These are phyloP conservation scores for Pichia sp. DNA, from an alignment of 1,139 yeast genomes.

Conservation along the genomic window DNA sequence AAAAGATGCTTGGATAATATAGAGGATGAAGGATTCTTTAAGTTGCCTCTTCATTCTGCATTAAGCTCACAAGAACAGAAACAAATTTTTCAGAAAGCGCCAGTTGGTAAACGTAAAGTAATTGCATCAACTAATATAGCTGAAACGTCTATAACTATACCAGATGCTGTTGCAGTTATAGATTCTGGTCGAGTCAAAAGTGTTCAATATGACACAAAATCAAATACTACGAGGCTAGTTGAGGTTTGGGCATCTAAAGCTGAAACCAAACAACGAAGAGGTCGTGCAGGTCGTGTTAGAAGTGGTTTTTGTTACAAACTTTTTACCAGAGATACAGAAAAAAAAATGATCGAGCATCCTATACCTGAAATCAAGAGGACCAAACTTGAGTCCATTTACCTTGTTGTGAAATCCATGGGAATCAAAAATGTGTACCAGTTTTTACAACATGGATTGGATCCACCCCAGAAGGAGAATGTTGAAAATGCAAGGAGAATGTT, in stretches of 20 bases:
- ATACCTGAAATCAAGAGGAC: slow-evolving; percentile 85
- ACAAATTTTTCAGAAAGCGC: slow-evolving; percentile 53
- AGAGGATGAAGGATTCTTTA: slow-evolving; percentile 27
- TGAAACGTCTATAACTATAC: slow-evolving; percentile 61
- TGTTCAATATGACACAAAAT: slow-evolving; percentile 57
- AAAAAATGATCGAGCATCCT: slow-evolving; percentile 61
- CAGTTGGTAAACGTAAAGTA: slow-evolving; percentile 55
- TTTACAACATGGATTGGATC: slow-evolving; percentile 69
- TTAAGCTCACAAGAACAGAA: slow-evolving; percentile 77
- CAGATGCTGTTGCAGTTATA: slow-evolving; percentile 88
- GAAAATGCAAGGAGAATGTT: slow-evolving; percentile 56
- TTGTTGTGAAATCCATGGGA: slow-evolving; percentile 87
- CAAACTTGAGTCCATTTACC: slow-evolving; percentile 71
- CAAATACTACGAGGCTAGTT: slow-evolving; percentile 62
- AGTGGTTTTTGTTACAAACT: slow-evolving; percentile 77
- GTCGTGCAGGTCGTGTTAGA: slow-evolving; percentile 96
- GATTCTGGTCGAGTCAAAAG: slow-evolving; percentile 85
- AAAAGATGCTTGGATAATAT: slow-evolving; percentile 42
- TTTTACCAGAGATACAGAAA: slow-evolving; percentile 57
- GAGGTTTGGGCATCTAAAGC: slow-evolving; percentile 90
- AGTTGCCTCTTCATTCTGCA: slow-evolving; percentile 82
- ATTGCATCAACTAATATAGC: slow-evolving; percentile 85
- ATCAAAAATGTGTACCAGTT: slow-evolving; percentile 62
- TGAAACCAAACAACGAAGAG: slow-evolving; percentile 87
- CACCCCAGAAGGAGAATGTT: slow-evolving; percentile 60